phyloP scores from a whole-genome alignment of 805 yeast species.

The Starmerella asiatica region DNA sequence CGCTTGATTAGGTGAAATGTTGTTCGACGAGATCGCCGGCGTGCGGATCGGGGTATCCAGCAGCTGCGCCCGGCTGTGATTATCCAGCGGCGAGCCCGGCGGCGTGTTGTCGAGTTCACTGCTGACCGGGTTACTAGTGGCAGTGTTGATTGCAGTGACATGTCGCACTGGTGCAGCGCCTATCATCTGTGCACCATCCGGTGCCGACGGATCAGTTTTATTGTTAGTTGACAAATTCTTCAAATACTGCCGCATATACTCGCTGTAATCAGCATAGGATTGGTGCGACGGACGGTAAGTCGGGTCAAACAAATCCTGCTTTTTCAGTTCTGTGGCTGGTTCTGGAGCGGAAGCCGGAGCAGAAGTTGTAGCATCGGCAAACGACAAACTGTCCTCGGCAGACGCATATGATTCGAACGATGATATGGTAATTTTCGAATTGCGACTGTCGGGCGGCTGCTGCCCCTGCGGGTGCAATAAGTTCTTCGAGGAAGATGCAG shows the following conservation, averaged over 20 bases:
- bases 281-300: slow-evolving; percentile 16
- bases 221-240: slow-evolving; percentile 3
- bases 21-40: slow-evolving; percentile 8
- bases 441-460: no score
- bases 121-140: not conserved
- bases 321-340: no score
- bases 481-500: no score
- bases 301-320: slow-evolving; percentile 9
- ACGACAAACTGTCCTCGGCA: slow-evolving; percentile 18
- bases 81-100: not conserved
- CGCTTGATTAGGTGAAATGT: not conserved
- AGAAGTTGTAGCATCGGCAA: not conserved
- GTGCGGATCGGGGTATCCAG: slow-evolving; percentile 15
- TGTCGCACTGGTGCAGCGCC: no score
- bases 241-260: slow-evolving; percentile 22
- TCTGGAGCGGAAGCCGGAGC: not conserved
- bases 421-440: slow-evolving; percentile 12
- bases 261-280: slow-evolving; percentile 22
- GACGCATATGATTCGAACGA: slow-evolving; percentile 22
- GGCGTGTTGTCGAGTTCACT: not conserved
- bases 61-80: slow-evolving; percentile 9
- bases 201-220: not conserved
- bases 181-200: not conserved
- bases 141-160: no score
- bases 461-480: no score